Evolutionary conservation across 495 filamentous ascomycete species (phyloP).

Genomic region (Talaromyces liani): DNA sequence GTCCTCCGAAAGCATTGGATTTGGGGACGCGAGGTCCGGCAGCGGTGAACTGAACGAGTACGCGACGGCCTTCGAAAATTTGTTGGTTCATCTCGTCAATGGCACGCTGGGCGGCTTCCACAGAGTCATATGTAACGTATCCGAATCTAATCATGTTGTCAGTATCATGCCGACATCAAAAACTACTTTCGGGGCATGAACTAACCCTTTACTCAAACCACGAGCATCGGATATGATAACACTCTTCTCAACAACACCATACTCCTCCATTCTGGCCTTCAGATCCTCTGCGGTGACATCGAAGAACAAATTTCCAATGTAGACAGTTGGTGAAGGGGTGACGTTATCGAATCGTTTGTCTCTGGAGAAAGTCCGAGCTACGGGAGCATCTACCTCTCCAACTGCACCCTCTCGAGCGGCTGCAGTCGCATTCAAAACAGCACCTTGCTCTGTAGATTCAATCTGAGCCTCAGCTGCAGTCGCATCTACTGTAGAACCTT

Average conservation of each 20-base stretch:
- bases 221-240: conserved; percentile 60
- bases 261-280: conserved; percentile 55
- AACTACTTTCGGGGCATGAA: conserved; percentile 20
- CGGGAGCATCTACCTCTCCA: neutral
- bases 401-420: conserved; percentile 10
- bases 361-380: no score
- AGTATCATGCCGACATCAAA: conserved; percentile 5
- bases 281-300: conserved; percentile 71
- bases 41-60: conserved; percentile 49
- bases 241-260: conserved; percentile 48
- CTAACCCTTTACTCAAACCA: conserved; percentile 84
- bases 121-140: conserved; percentile 60
- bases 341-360: conserved; percentile 4
- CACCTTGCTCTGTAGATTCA: conserved; percentile 7
- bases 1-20: neutral
- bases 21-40: conserved; percentile 23
- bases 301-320: conserved; percentile 81
- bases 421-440: neutral
- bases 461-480: conserved; percentile 1
- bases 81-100: conserved; percentile 56
- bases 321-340: conserved; percentile 44
- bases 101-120: conserved; percentile 53
- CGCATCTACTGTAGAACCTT: neutral
- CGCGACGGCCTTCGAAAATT: conserved; percentile 73
- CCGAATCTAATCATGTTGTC: conserved; percentile 51